phyloP scores from a whole-genome alignment of 1,139 yeast species.

The Yarrowia galli region DNA sequence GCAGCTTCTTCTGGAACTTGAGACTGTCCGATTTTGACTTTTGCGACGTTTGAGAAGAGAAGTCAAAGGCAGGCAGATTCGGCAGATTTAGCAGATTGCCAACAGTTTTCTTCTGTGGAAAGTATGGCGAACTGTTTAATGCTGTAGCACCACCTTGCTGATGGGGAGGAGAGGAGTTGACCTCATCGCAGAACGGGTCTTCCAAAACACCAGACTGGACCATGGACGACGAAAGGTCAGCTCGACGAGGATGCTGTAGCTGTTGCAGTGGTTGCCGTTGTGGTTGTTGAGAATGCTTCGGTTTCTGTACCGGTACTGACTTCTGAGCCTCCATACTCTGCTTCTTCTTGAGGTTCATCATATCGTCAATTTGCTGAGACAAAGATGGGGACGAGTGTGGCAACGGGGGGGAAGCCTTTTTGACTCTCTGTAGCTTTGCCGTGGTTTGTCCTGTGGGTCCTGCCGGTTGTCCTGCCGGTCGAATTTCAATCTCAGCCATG shows the following conservation, averaged over 20 bases:
- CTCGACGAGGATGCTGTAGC: neutral
- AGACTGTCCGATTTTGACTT: neutral
- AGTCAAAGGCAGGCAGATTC: conserved; percentile 2
- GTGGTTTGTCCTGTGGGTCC: too few relatives aligned
- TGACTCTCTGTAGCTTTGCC: neutral
- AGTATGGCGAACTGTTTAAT: conserved; percentile 19
- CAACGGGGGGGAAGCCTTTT: neutral
- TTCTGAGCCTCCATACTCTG: neutral
- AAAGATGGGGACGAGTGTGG: neutral
- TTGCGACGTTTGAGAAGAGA: conserved; percentile 8
- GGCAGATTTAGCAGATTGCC: conserved; percentile 7
- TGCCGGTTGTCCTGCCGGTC: neutral
- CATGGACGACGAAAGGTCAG: conserved; percentile 4
- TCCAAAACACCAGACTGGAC: conserved; percentile 7
- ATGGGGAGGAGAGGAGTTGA: neutral
- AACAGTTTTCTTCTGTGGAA: neutral
- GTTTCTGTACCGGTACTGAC: neutral
- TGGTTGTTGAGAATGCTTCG: neutral
- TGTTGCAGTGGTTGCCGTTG: neutral
- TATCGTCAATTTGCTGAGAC: neutral
- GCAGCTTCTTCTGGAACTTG: conserved; percentile 2
- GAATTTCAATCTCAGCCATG: neutral
- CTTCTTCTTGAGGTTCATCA: conserved; percentile 5
- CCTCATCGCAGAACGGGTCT: conserved; percentile 17
- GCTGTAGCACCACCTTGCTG: neutral